phyloP scores from a whole-genome alignment of 2,329 filamentous ascomycete species.

The Stemphylium lycopersici region DNA sequence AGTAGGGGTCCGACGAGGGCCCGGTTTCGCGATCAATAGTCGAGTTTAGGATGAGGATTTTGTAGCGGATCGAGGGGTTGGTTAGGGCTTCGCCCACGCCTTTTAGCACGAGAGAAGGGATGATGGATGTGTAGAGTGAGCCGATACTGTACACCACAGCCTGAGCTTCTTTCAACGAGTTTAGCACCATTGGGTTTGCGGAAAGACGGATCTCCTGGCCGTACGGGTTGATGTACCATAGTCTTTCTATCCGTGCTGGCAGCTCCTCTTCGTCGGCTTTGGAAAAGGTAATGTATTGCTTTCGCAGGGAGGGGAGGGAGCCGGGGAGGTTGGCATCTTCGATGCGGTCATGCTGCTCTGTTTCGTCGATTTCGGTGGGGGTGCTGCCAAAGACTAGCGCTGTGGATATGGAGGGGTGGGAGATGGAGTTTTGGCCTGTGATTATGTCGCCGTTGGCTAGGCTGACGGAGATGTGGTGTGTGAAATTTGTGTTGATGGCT shows the following conservation, averaged over 20 bases:
- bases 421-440: conserved; percentile 78
- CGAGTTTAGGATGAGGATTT: conserved; percentile 85
- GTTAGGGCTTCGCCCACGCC: conserved; percentile 73
- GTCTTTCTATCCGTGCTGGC: conserved; percentile 74
- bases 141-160: conserved; percentile 90
- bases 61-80: conserved; percentile 63
- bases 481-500: conserved; percentile 93
- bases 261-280: conserved; percentile 78
- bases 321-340: conserved; percentile 85
- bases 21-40: conserved; percentile 86
- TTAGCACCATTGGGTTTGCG: conserved; percentile 80
- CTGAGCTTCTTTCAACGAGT: conserved; percentile 67
- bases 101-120: conserved; percentile 80
- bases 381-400: conserved; percentile 30
- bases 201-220: conserved; percentile 91
- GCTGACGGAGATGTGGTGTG: conserved; percentile 88
- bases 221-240: conserved; percentile 99
- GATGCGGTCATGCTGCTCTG: conserved; percentile 66
- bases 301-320: conserved; percentile 77
- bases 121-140: conserved; percentile 87
- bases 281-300: conserved; percentile 80
- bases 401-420: conserved; percentile 39
- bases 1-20: conserved; percentile 67
- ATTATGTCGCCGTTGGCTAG: conserved; percentile 78
- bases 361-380: conserved; percentile 45